Percentiles rank a stretch among this genome's conserved stretches.
Evolutionary conservation across 768 basidiomycete genomes (phyloP).

Genomic region (Mycena capillaripes): DNA sequence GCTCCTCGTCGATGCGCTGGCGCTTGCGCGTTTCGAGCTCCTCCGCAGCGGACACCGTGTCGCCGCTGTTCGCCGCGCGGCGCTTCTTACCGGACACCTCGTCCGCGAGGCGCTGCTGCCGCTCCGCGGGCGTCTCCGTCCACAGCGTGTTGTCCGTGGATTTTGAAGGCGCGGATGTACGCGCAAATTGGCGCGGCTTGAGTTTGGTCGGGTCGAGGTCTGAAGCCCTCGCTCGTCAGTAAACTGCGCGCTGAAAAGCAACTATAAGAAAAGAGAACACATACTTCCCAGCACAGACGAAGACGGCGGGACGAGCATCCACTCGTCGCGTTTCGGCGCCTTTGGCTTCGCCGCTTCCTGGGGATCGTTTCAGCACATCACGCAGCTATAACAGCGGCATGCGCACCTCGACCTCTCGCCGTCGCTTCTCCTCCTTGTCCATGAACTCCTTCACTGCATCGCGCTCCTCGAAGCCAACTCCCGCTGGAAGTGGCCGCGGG

Average conservation of each 20-base stretch:
- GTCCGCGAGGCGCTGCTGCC: slow-evolving; percentile 92
- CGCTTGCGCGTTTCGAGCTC: slow-evolving; percentile 65
- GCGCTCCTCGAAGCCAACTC: slow-evolving; percentile 56
- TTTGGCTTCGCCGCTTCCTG: slow-evolving; percentile 87
- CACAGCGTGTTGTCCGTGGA: slow-evolving; percentile 80
- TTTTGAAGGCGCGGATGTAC: slow-evolving; percentile 59
- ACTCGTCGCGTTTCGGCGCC: slow-evolving; percentile 87
- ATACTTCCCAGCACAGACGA: slow-evolving; percentile 84
- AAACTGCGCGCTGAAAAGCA: not conserved
- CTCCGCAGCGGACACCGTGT: slow-evolving; percentile 56
- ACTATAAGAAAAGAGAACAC: slow-evolving; percentile 46
- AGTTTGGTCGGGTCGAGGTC: slow-evolving; percentile 91
- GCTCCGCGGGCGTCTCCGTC: slow-evolving; percentile 97
- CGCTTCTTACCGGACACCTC: slow-evolving; percentile 95
- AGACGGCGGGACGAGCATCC: slow-evolving; percentile 97
- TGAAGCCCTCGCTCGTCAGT: slow-evolving; percentile 46
- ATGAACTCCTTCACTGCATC: slow-evolving; percentile 87
- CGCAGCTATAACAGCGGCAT: not conserved
- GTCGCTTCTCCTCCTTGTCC: slow-evolving; percentile 85
- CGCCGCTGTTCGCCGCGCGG: slow-evolving; percentile 70
- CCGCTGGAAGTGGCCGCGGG: slow-evolving; percentile 79
- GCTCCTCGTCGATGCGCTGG: slow-evolving; percentile 75
- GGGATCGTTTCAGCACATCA: not conserved
- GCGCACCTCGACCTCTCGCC: slow-evolving; percentile 75
- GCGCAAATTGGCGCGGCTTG: slow-evolving; percentile 85